Evolutionary conservation across 2,329 filamentous ascomycete genomes (phyloP).

Genomic region (Colletotrichum sp.): DNA sequence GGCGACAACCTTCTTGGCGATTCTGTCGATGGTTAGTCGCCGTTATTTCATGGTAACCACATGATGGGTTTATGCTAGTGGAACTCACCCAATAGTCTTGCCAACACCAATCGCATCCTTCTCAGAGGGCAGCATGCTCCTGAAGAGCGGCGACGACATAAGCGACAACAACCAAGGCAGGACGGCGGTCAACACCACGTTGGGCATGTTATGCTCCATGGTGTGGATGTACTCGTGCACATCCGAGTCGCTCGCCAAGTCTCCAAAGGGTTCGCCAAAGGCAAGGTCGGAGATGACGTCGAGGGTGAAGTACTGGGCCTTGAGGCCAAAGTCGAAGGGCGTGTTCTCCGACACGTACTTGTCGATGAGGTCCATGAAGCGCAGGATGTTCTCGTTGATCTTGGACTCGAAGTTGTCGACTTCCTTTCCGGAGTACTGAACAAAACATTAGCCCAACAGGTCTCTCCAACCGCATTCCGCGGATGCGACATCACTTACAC

Average conservation of each 20-base stretch:
- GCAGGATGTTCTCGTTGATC: slow-evolving; percentile 52
- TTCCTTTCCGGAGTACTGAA: slow-evolving; percentile 54
- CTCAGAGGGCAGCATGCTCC: slow-evolving; percentile 43
- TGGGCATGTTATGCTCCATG: slow-evolving; percentile 46
- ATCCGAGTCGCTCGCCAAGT: slow-evolving; percentile 49
- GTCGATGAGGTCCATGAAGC: slow-evolving; percentile 48
- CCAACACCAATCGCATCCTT: slow-evolving; percentile 43
- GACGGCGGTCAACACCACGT: slow-evolving; percentile 48
- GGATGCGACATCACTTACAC: slow-evolving; percentile 34
- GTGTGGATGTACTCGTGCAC: slow-evolving; percentile 52
- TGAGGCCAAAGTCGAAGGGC: slow-evolving; percentile 50
- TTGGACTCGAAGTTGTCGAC: slow-evolving; percentile 53
- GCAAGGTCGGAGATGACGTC: slow-evolving; percentile 59
- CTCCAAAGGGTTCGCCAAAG: slow-evolving; percentile 54
- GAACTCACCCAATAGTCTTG: slow-evolving; percentile 48
- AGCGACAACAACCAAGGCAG: slow-evolving; percentile 46
- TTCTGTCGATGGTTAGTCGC: slow-evolving; percentile 12
- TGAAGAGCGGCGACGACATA: slow-evolving; percentile 43
- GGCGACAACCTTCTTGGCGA: slow-evolving; percentile 49
- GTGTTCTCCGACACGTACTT: slow-evolving; percentile 45
- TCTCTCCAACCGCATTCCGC: background rate
- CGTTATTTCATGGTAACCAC: too few relatives aligned
- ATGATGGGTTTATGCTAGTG: too few relatives aligned
- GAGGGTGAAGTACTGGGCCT: slow-evolving; percentile 56
- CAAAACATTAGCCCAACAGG: background rate